A percentile compares a stretch with the other conserved stretches of the same genome.
Conservation (phyloP, 2,329 filamentous ascomycete genomes). For the Emericellopsis atlantica region DNA sequence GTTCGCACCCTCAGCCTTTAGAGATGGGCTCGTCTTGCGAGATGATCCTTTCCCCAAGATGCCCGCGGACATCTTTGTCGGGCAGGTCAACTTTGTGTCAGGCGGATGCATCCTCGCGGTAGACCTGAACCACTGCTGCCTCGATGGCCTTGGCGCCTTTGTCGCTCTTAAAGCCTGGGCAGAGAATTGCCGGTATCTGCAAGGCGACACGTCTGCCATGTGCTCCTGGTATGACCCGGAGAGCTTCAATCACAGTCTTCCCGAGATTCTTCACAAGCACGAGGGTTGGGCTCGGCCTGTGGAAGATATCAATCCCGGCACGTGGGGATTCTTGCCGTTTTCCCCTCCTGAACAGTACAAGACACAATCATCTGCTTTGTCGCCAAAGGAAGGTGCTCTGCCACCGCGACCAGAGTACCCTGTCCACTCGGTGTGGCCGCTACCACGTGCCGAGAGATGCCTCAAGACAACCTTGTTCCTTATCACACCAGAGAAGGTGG, state of each 20-base stretch:
- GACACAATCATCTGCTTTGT: neutral
- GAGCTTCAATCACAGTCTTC: conserved; percentile 15
- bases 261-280: conserved; percentile 13
- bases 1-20: conserved; percentile 14
- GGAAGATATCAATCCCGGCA: conserved; percentile 11
- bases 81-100: conserved; percentile 16
- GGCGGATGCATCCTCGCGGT: conserved; percentile 16
- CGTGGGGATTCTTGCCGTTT: conserved; percentile 14
- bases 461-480: conserved; percentile 17
- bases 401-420: conserved; percentile 11
- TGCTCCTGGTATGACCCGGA: conserved; percentile 15
- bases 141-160: conserved; percentile 16
- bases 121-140: conserved; percentile 11
- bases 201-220: conserved; percentile 10
- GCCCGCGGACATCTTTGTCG: conserved; percentile 14
- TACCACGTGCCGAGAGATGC: conserved; percentile 11
- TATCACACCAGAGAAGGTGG: conserved; percentile 15
- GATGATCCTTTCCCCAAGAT: conserved; percentile 10
- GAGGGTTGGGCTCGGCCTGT: conserved; percentile 9
- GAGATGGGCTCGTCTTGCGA: conserved; percentile 11
- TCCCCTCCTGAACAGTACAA: conserved; percentile 4
- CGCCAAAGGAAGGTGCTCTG: conserved; percentile 3
- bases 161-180: conserved; percentile 15
- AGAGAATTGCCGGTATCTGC: conserved; percentile 14
- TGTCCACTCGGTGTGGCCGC: conserved; percentile 14